phyloP scores from a whole-genome alignment of 2,329 filamentous ascomycete genomes.

The Exophiala sp. region DNA sequence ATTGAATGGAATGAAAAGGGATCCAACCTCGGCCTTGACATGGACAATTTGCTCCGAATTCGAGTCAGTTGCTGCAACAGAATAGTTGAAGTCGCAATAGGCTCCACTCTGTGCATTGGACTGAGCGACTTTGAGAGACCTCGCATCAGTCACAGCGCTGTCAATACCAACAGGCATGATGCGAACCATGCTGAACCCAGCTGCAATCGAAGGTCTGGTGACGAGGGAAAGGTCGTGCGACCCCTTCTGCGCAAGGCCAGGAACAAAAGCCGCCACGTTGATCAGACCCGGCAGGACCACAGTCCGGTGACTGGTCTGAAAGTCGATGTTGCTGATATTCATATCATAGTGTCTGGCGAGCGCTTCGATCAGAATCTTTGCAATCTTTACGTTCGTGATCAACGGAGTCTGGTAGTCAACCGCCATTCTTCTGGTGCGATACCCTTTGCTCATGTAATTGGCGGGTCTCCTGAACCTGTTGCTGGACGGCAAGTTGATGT shows the following conservation, averaged over 20 bases:
- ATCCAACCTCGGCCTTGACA: constrained; percentile 67
- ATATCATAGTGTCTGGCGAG: constrained; percentile 84
- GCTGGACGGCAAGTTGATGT: constrained; percentile 98
- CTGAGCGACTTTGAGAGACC: constrained; percentile 65
- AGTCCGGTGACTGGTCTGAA: constrained; percentile 80
- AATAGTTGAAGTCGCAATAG: constrained; percentile 75
- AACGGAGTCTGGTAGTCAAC: constrained; percentile 96
- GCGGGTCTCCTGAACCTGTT: constrained; percentile 95
- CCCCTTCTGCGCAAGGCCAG: constrained; percentile 59
- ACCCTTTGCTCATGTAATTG: constrained; percentile 98
- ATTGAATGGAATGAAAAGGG: constrained; percentile 78
- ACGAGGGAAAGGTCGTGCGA: constrained; percentile 64
- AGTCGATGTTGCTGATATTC: constrained; percentile 76
- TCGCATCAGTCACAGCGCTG: constrained; percentile 65
- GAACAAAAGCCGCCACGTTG: constrained; percentile 75
- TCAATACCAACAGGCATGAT: constrained; percentile 71
- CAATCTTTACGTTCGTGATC: constrained; percentile 98
- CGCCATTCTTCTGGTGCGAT: constrained; percentile 93
- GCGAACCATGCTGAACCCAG: constrained; percentile 74
- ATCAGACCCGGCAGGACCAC: constrained; percentile 67
- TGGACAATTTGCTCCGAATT: constrained; percentile 71
- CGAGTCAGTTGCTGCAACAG: constrained; percentile 64
- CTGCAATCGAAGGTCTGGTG: constrained; percentile 65
- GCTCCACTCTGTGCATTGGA: constrained; percentile 61
- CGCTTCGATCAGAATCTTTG: constrained; percentile 92